Evolutionary conservation across 1,284 basidiomycete species (phyloP), one percentile per base, ranked within the genome.

Genomic region (Volvariella volvacea): DNA sequence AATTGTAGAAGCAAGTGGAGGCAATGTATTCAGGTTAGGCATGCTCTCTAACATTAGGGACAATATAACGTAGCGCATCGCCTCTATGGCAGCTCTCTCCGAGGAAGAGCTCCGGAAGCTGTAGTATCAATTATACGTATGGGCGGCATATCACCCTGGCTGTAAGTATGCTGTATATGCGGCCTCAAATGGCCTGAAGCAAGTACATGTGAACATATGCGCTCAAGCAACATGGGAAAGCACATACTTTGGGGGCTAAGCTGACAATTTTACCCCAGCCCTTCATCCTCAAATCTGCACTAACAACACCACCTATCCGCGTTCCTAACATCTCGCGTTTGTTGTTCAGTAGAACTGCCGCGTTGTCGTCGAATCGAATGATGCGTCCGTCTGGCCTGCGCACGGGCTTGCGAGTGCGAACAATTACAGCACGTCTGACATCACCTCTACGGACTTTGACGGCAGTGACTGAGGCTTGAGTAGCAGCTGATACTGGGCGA

Each of bases 251-350:
- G 43, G 92, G 89, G 55, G 94, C 93, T 58, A 97, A 67, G 64
- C 84, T 86, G 45, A 92, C 80, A 52, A 99, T 88, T 69, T 99
- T 98, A 12, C 87, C 83, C 94, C 94, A 99, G 1, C 93, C 93
- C 60, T 88, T 91, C 67, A 87, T 78, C 52, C 92, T 76, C 58
- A 98, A 64, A 59, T 97, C 94, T 3, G 87, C 85, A 48, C 89
- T 92, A 15, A 98, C 94, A 32, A 95, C 85, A 0, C 95, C 93
- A 57, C 88, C 88, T 51, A 99, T 92, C 56, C 95, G 81, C 47
- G 94, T 96, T 4, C 93, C 95, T 49, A 98, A 63, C 83, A 98
- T 92, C 67, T 99, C 95, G 55, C 87, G 82, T 70, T 97, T 98
- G 72, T 92, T 92, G 67, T 99, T 99, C 49, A 99, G 66, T 22